Conservation (phyloP, 2,329 filamentous ascomycete genomes). For the Ophiostoma populinum region DNA sequence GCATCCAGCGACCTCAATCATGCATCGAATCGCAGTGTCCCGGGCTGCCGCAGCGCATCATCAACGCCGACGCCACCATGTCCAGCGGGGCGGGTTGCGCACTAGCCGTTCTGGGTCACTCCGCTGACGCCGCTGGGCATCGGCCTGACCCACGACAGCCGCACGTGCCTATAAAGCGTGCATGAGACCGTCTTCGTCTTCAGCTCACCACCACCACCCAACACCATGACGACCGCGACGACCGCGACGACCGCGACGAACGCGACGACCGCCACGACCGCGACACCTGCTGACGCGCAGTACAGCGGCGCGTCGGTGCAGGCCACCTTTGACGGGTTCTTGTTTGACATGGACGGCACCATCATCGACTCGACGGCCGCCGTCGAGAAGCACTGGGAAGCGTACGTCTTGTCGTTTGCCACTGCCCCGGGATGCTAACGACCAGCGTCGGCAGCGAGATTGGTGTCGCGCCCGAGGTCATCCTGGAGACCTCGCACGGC, state of each 20-base stretch:
- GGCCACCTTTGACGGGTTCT: constrained; percentile 35
- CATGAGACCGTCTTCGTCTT: background rate
- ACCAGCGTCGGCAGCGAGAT: constrained; percentile 63
- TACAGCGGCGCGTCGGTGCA: constrained; percentile 24
- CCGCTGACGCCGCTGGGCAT: constrained; percentile 4
- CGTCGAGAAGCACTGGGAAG: constrained; percentile 61
- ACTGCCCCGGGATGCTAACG: too few relatives aligned
- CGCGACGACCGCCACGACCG: constrained; percentile 3
- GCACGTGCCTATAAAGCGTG: too few relatives aligned
- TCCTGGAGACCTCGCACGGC: constrained; percentile 82
- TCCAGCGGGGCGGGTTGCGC: too few relatives aligned
- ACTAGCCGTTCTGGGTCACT: constrained; percentile 7
- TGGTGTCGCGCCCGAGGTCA: constrained; percentile 66
- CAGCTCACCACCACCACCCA: background rate
- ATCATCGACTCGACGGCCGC: constrained; percentile 69
- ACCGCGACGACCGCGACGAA: background rate
- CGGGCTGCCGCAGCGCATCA: too few relatives aligned
- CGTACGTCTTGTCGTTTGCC: constrained; percentile 24
- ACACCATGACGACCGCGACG: constrained; percentile 5
- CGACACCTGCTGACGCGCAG: constrained; percentile 11
- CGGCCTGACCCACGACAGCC: background rate
- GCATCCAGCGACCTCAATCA: too few relatives aligned
- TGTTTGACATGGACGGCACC: constrained; percentile 69
- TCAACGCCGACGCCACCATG: too few relatives aligned
- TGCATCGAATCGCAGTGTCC: too few relatives aligned